Base-by-base conservation (phyloP, 768 basidiomycete genomes). In the Collybiopsis confluens region DNA sequence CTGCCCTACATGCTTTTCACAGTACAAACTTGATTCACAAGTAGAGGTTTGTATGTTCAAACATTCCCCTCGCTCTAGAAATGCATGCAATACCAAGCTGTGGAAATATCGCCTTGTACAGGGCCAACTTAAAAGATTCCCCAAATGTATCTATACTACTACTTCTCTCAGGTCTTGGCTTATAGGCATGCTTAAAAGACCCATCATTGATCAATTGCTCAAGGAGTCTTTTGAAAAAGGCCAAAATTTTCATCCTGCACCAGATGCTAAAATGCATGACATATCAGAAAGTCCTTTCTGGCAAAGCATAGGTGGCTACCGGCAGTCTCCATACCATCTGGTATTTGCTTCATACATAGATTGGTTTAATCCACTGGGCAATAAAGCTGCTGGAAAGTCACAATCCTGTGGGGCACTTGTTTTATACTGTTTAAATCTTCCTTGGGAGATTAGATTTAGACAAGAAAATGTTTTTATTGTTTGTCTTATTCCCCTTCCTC, bases 271-370 rank as follows among this genome's bases (percentile, higher is more conserved):
- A 21, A 66, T 68, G 64, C 36, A 44, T 23, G 55, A 60, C 33
- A 59, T 66, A 20, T 56, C 59, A 48, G 63, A 65, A 43, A 69
- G 65, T 56, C 66, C 63, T 37, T 64, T 61, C 2, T 70, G 69
- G 63, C 5, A 41, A 5, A 28, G 40, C 13, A 33, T 65, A 1
- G 21, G 30, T 4, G 45, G 47, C 35, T 64, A 58, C 50, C 26
- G 52, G 10, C 52, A 45, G 8, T 52, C 58, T 13, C 54, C 49
- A 20, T 57, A 62, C 23, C 46, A 45, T 45, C 45, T 45, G 21
- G 26, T 28, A 4, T 45, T 45, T 45, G n/a, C 45, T 6, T 4
- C 7, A 4, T 45, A 45, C 26, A 24, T 45, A 24, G 45, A 45
- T n/a, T 45, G 45, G 45, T 45, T 45, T 24, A 45, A 45, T 28